Base-by-base conservation (phyloP, 208 protist genomes). In the Crithidia fasciculata region DNA sequence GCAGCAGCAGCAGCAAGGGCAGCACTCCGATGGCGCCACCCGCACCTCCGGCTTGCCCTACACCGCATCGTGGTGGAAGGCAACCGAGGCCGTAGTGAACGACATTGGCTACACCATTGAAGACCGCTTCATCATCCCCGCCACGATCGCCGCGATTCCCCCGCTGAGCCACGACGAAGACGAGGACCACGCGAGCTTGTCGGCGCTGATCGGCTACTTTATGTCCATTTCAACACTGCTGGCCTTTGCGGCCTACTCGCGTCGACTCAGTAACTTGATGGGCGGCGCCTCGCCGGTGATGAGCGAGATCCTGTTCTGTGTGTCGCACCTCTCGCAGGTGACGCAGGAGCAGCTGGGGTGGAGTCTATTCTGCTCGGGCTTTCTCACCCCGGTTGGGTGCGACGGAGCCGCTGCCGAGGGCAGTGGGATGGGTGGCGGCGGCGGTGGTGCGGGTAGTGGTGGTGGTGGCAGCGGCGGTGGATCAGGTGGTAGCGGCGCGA, bases 331-430 rank as follows among this genome's bases (percentile, higher is more conserved):
- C 15, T 18, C 74, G 18, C 67, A 74, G 55, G 74, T 74, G 62
- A 80, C 74, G 54, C 74, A 74, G 37, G 74, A 80, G 62, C 74
- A 80, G 62, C 74, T 80, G 43, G 74, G 74, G n/a, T 80, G 74
- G 74, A 70, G 62, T 43, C 18, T 74, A 8, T 80, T 74, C 55
- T 80, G 28, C 68, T 63, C 15, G 1, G 74, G 74, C 0, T 70
- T 80, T 49, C 36, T 74, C 49, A 53, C 74, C 2, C 60, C 68
- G 8, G 56, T 47, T 39, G 36, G 53, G 4, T 47, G 69, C 8
- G 68, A 80, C 28, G 59, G 67, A 62, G 37, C 54, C 37, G 37
- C 47, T 54, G 28, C n/a, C 43, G 68, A 74, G 16, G 37, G 59
- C 50, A 41, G 60, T 1, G 28, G 28, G 28, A 28, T 28, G 28